Conservation (phyloP, 2,329 filamentous ascomycete species). For the Clonostachys solani region DNA sequence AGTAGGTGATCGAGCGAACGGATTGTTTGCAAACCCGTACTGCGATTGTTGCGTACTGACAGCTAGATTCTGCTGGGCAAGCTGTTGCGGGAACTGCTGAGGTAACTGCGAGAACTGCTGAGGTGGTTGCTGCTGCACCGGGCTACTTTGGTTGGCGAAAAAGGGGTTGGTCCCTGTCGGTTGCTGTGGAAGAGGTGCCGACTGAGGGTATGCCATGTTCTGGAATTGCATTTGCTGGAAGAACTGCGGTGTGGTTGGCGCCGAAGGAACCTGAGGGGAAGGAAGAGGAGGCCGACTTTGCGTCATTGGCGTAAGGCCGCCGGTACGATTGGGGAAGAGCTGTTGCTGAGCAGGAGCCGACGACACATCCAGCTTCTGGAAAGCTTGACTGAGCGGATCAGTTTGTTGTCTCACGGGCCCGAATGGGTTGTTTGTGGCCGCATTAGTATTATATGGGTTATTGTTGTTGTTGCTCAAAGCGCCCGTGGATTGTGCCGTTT, state of each 20-base stretch:
- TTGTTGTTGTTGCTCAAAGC: constrained; percentile 51
- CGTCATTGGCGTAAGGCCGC: constrained; percentile 44
- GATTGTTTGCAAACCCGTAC: constrained; percentile 35
- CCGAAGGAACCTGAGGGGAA: constrained; percentile 36
- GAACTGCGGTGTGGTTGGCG: constrained; percentile 32
- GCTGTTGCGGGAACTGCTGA: constrained; percentile 13
- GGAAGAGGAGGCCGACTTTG: constrained; percentile 32
- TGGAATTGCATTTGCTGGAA: constrained; percentile 33
- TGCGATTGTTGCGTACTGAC: constrained; percentile 30
- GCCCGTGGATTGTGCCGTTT: constrained; percentile 63
- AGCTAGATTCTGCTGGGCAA: constrained; percentile 29
- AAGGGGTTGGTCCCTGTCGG: constrained; percentile 49
- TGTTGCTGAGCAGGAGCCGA: constrained; percentile 36
- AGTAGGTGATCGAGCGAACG: constrained; percentile 44
- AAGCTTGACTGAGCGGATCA: constrained; percentile 57
- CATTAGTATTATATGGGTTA: constrained; percentile 34
- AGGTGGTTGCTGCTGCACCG: constrained; percentile 8
- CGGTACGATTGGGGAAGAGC: constrained; percentile 73
- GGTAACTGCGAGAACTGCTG: background rate
- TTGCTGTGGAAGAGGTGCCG: constrained; percentile 27
- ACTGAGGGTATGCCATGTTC: constrained; percentile 35
- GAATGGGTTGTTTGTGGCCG: constrained; percentile 57
- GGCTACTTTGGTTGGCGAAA: constrained; percentile 30
- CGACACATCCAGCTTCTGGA: constrained; percentile 71
- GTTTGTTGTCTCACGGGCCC: constrained; percentile 40